phyloP scores from a whole-genome alignment of 345 rosid species.

The Ricinus communis region DNA sequence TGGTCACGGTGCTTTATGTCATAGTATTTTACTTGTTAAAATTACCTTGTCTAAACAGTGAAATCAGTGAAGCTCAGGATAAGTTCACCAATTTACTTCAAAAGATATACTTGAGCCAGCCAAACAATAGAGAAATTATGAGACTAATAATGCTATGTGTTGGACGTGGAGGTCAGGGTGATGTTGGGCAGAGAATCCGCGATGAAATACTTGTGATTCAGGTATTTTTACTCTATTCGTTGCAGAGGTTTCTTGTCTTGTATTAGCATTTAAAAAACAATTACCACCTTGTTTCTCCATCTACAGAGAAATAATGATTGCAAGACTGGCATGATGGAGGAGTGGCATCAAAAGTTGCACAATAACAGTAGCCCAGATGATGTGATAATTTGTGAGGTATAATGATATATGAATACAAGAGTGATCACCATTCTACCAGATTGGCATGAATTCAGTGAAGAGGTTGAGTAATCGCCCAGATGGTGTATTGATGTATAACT shows the following conservation, averaged over 20 bases:
- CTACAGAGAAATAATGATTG: conserved; percentile 43
- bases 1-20: neutral
- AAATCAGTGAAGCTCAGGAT: conserved; percentile 50
- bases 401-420: conserved; percentile 1
- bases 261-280: neutral
- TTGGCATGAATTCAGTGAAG: neutral
- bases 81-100: conserved; percentile 42
- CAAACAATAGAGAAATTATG: conserved; percentile 37
- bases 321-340: conserved; percentile 53
- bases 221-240: conserved; percentile 23
- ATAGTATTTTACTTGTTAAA: neutral
- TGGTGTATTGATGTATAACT: neutral
- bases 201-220: conserved; percentile 45
- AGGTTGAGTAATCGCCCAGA: neutral
- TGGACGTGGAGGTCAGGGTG: conserved; percentile 48
- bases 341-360: conserved; percentile 55
- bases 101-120: conserved; percentile 30
- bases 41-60: conserved; percentile 22
- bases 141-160: conserved; percentile 41
- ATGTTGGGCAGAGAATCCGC: conserved; percentile 50
- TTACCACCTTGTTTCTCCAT: neutral
- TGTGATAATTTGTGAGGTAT: conserved; percentile 50
- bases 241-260: conserved; percentile 2
- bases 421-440: neutral
- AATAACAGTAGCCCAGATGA: conserved; percentile 52